Evolutionary conservation across 2,329 filamentous ascomycete genomes (phyloP).

Genomic region (Monascus ruber): DNA sequence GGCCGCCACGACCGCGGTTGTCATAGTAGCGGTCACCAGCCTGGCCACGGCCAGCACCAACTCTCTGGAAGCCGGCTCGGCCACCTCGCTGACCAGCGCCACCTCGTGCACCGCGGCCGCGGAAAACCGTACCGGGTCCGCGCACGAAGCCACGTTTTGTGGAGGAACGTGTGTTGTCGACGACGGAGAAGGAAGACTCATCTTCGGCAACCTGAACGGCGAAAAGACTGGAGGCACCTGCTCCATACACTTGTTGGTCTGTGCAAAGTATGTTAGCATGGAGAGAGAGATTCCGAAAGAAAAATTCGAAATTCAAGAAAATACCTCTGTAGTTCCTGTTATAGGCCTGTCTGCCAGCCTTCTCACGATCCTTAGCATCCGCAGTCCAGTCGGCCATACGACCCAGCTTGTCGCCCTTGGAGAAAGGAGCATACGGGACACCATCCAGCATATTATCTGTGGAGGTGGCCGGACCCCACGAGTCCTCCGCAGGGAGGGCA

Average conservation of each 20-base stretch:
- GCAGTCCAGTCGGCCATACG: slow-evolving; percentile 98
- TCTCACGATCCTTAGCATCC: slow-evolving; percentile 64
- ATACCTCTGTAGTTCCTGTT: slow-evolving; percentile 86
- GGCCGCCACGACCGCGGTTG: slow-evolving; percentile 54
- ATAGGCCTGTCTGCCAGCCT: slow-evolving; percentile 77
- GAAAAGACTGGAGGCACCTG: slow-evolving; percentile 76
- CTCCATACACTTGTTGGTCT: slow-evolving; percentile 97
- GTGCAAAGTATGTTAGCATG: slow-evolving; percentile 6
- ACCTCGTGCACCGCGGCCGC: slow-evolving; percentile 65
- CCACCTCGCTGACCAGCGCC: slow-evolving; percentile 62
- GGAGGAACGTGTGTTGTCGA: slow-evolving; percentile 85
- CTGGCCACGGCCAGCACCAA: slow-evolving; percentile 56
- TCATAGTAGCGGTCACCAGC: slow-evolving; percentile 56
- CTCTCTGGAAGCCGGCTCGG: slow-evolving; percentile 61
- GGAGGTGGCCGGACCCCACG: slow-evolving; percentile 79
- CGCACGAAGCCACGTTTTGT: slow-evolving; percentile 73
- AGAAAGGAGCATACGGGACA: slow-evolving; percentile 95
- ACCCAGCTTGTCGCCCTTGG: slow-evolving; percentile 95
- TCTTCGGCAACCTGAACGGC: slow-evolving; percentile 86
- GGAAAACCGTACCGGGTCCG: slow-evolving; percentile 81
- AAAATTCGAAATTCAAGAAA: not conserved
- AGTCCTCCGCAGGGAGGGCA: slow-evolving; percentile 60
- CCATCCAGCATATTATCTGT: slow-evolving; percentile 83
- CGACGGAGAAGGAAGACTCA: slow-evolving; percentile 93
- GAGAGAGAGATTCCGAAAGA: not conserved